Conservation (phyloP, 1,284 basidiomycete genomes). For the Xerocomus cyaneibrunnescens region DNA sequence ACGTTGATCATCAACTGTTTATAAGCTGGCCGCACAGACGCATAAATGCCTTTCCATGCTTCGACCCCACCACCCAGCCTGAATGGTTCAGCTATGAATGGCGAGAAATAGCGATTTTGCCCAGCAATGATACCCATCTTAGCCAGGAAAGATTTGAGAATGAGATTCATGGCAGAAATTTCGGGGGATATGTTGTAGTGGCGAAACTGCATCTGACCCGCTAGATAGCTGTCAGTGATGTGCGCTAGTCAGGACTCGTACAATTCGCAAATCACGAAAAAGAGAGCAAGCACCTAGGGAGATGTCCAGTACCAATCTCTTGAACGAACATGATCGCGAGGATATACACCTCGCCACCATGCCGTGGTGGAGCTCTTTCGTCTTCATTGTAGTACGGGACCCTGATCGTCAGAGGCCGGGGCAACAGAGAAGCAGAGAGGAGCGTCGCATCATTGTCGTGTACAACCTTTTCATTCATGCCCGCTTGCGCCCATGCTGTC, state of each 20-base stretch:
- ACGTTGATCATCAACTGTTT: slow-evolving; percentile 80
- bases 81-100: slow-evolving; percentile 43
- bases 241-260: too few species aligned
- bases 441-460: slow-evolving; percentile 70
- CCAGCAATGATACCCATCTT: slow-evolving; percentile 73
- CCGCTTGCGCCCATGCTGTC: slow-evolving; percentile 51
- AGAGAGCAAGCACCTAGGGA: slow-evolving; percentile 45
- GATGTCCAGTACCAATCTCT: slow-evolving; percentile 55
- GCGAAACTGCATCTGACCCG: slow-evolving; percentile 57
- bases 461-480: slow-evolving; percentile 56
- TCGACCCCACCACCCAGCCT: slow-evolving; percentile 64
- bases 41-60: slow-evolving; percentile 77
- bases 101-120: slow-evolving; percentile 75
- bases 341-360: slow-evolving; percentile 55
- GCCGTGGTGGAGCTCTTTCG: slow-evolving; percentile 43
- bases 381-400: slow-evolving; percentile 68
- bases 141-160: slow-evolving; percentile 59
- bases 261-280: background rate
- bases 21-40: slow-evolving; percentile 70
- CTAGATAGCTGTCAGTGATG: slow-evolving; percentile 51
- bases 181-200: slow-evolving; percentile 66
- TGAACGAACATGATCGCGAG: slow-evolving; percentile 60
- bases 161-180: slow-evolving; percentile 70
- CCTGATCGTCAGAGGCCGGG: slow-evolving; percentile 56
- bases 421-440: slow-evolving; percentile 54